These are phyloP conservation scores for Wallacemonas sp. DNA, from an alignment of 208 protist genomes.

Conservation along the genomic window DNA sequence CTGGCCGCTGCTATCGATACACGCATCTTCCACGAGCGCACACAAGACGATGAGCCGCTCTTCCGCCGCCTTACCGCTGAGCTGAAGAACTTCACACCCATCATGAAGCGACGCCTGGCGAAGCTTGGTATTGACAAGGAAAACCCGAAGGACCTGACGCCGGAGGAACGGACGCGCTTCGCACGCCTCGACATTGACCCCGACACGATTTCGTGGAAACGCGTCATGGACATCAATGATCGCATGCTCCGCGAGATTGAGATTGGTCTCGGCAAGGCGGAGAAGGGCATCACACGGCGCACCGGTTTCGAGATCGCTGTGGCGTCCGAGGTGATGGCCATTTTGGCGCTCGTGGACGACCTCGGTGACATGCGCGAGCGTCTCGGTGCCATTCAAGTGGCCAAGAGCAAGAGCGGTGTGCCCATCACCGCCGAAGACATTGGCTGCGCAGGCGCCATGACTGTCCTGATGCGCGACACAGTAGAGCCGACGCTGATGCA, in stretches of 20 bases:
- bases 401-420: constrained; percentile 59
- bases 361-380: constrained; percentile 95
- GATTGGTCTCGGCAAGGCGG: constrained; percentile 89
- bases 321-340: constrained; percentile 98
- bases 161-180: constrained; percentile 88
- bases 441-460: constrained; percentile 91
- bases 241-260: constrained; percentile 96
- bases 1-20: constrained; percentile 97
- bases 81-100: constrained; percentile 85
- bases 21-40: constrained; percentile 96
- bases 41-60: constrained; percentile 90
- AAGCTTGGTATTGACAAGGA: constrained; percentile 95
- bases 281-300: constrained; percentile 86
- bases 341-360: constrained; percentile 94
- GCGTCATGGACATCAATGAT: constrained; percentile 97
- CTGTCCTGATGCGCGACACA: constrained; percentile 96
- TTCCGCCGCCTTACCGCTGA: constrained; percentile 80
- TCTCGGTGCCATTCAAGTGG: constrained; percentile 87
- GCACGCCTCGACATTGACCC: constrained; percentile 96
- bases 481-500: constrained; percentile 98
- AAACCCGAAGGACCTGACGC: constrained; percentile 88
- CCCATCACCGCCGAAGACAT: constrained; percentile 92
- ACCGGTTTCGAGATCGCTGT: constrained; percentile 98
- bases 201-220: constrained; percentile 95
- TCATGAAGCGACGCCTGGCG: constrained; percentile 88